Evolutionary conservation across 78 protist genomes (phyloP).

Genomic region (Guillardia theta): DNA sequence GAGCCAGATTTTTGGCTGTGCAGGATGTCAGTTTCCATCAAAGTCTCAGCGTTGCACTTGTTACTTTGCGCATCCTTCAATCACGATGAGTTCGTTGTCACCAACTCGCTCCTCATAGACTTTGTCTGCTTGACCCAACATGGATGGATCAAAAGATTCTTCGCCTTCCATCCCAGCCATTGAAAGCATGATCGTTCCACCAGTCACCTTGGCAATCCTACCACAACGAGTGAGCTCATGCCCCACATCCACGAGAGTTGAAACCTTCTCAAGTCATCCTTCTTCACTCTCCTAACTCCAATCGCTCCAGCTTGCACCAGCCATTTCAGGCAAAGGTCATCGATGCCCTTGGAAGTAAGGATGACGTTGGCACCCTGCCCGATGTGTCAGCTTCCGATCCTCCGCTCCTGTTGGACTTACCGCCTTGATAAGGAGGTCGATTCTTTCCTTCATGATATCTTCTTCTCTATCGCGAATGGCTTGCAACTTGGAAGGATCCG

Average conservation of each 20-base stretch:
- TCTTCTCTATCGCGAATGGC: conserved; percentile 73
- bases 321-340: conserved; percentile 89
- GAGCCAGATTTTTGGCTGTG: background rate
- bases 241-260: background rate
- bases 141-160: conserved; percentile 82
- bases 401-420: background rate
- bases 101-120: conserved; percentile 84
- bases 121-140: conserved; percentile 77
- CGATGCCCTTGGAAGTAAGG: conserved; percentile 97
- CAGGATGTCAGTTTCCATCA: too few species aligned
- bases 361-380: conserved; percentile 96
- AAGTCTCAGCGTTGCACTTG: too few species aligned
- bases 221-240: background rate
- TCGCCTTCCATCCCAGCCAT: conserved; percentile 94
- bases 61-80: conserved; percentile 43
- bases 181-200: conserved; percentile 72
- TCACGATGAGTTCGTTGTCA: conserved; percentile 85
- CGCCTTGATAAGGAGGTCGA: conserved; percentile 84
- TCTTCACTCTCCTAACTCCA: conserved; percentile 89
- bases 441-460: conserved; percentile 80
- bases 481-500: conserved; percentile 90
- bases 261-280: conserved; percentile 87
- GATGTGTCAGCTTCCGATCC: background rate
- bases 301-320: conserved; percentile 93
- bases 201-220: conserved; percentile 84